These are phyloP conservation scores for Emmonsia crescens DNA, from an alignment of 2,329 filamentous ascomycete genomes.

Conservation along the genomic window DNA sequence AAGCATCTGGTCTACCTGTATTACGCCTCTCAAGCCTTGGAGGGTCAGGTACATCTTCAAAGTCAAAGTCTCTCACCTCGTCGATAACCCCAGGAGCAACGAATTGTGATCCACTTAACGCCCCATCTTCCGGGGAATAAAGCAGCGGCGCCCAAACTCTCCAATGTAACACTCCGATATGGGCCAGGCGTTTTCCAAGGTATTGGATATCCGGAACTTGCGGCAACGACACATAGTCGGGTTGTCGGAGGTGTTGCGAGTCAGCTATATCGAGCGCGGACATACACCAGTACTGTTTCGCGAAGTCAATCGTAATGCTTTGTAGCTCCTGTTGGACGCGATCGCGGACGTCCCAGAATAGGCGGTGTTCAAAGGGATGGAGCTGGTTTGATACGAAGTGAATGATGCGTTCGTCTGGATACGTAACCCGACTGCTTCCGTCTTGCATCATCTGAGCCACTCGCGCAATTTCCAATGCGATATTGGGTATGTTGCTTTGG, in stretches of 20 bases:
- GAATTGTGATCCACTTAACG: neutral
- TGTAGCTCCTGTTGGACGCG: slow-evolving; percentile 25
- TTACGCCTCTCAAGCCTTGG: neutral
- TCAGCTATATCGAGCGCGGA: slow-evolving; percentile 35
- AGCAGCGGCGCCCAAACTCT: slow-evolving; percentile 71
- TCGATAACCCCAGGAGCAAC: neutral
- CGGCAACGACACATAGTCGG: slow-evolving; percentile 10
- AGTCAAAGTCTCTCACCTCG: neutral
- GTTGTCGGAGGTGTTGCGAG: slow-evolving; percentile 25
- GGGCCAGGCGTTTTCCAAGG: slow-evolving; percentile 66
- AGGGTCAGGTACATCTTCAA: neutral
- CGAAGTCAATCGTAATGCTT: slow-evolving; percentile 21
- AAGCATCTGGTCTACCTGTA: neutral
- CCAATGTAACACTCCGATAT: slow-evolving; percentile 81
- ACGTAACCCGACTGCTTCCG: slow-evolving; percentile 13
- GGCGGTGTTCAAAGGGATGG: slow-evolving; percentile 21
- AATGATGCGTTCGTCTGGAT: slow-evolving; percentile 25
- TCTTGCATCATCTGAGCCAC: slow-evolving; percentile 14
- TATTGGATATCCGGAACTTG: slow-evolving; percentile 17
- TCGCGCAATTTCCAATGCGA: slow-evolving; percentile 35
- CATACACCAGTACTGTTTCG: slow-evolving; percentile 30
- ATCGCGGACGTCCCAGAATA: slow-evolving; percentile 20
- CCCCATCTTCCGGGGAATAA: slow-evolving; percentile 39
- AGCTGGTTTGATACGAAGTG: slow-evolving; percentile 24
- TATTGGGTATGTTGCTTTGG: slow-evolving; percentile 21